Conservation (phyloP, 1,139 yeast genomes). For the Suhomyces guaymorum region DNA sequence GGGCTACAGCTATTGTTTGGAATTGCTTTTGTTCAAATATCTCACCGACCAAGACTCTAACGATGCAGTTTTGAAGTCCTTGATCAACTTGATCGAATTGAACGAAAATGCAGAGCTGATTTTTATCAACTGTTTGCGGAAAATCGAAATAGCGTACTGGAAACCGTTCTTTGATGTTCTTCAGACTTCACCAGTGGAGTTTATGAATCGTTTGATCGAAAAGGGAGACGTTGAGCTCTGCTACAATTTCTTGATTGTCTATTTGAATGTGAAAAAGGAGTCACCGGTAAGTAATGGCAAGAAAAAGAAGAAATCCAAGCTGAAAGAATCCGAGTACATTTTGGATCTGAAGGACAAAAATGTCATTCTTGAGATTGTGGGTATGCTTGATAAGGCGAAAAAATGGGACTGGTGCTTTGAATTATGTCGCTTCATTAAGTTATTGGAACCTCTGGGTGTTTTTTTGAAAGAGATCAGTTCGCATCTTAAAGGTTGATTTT, state of each 20-base stretch:
- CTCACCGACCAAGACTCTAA: no score
- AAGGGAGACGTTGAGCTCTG: slow-evolving; percentile 41
- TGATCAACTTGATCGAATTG: slow-evolving; percentile 33
- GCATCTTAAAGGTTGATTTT: background rate
- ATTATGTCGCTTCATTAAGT: slow-evolving; percentile 45
- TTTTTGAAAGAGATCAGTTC: slow-evolving; percentile 21
- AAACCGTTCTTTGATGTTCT: slow-evolving; percentile 35
- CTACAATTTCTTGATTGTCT: slow-evolving; percentile 44
- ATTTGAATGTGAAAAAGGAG: slow-evolving; percentile 43
- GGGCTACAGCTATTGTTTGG: slow-evolving; percentile 42
- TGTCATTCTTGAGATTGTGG: slow-evolving; percentile 38
- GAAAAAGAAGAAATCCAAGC: slow-evolving; percentile 3
- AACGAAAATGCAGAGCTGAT: slow-evolving; percentile 33
- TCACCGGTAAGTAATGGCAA: slow-evolving; percentile 10
- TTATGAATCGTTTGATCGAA: slow-evolving; percentile 40
- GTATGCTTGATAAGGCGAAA: slow-evolving; percentile 32
- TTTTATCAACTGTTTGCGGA: slow-evolving; percentile 45
- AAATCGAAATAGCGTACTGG: slow-evolving; percentile 47
- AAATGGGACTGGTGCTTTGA: slow-evolving; percentile 52
- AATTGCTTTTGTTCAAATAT: slow-evolving; percentile 39
- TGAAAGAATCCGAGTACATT: slow-evolving; percentile 3
- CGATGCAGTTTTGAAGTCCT: slow-evolving; percentile 22
- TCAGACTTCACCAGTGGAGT: slow-evolving; percentile 38
- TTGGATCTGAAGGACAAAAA: slow-evolving; percentile 33
- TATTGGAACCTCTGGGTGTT: slow-evolving; percentile 42